Conservation (phyloP, 257 asterid species). For the Rehmannia glutinosa region DNA sequence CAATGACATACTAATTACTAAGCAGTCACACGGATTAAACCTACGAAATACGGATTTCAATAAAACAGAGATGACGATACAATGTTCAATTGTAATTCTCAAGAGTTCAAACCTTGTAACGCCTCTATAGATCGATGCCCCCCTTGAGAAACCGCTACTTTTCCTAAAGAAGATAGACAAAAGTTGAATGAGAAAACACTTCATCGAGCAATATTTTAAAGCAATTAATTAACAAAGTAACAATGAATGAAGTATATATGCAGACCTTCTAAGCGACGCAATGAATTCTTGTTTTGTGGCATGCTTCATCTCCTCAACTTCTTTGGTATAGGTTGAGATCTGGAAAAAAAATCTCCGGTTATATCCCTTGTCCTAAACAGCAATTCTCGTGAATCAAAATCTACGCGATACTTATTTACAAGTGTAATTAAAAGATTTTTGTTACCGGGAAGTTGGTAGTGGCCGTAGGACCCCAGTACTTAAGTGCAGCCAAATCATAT, state of each 20-base stretch:
- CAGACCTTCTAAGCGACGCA: constrained; percentile 83
- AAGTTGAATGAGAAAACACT: not conserved
- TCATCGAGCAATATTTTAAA: not conserved
- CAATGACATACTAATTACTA: too few relatives aligned
- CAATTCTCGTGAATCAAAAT: too few relatives aligned
- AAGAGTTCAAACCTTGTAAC: constrained; percentile 63
- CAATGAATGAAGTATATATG: not conserved
- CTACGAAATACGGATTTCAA: not conserved
- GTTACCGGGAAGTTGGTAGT: constrained; percentile 86
- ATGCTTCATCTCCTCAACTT: constrained; percentile 82
- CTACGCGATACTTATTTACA: too few relatives aligned
- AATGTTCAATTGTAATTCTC: not conserved
- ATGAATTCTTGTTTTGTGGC: constrained; percentile 83
- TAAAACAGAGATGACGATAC: not conserved
- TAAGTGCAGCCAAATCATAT: constrained; percentile 89
- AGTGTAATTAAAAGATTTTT: not conserved
- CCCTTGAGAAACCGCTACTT: constrained; percentile 92
- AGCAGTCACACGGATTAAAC: too few relatives aligned
- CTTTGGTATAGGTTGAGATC: constrained; percentile 68
- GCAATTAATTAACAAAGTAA: not conserved
- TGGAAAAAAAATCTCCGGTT: constrained; percentile 11
- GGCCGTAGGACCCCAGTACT: constrained; percentile 93
- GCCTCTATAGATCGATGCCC: constrained; percentile 86
- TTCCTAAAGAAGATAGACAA: constrained; percentile 37
- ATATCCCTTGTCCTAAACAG: not conserved